Evolutionary conservation across 148 eudicot genomes (phyloP), one percentile per base, ranked within the genome.

Genomic region (Persicaria tinctoria): DNA sequence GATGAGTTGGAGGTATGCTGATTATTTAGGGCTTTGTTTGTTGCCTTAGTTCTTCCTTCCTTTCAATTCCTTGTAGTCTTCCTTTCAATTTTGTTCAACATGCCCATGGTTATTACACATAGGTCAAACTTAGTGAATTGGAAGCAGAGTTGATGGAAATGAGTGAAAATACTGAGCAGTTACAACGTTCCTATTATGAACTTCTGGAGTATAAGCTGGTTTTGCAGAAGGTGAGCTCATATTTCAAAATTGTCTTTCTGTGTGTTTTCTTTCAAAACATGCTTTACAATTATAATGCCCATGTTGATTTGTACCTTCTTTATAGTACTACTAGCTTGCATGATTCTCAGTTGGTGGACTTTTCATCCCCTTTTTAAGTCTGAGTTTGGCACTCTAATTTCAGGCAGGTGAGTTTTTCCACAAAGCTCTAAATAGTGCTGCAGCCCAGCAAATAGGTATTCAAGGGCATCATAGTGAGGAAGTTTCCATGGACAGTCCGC

Each of bases 151-250:
- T 92, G 76, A 41, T 82, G 75, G 94, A 92, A 88, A 85, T 85
- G 89, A 89, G 87, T 82, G 79, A 83, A 49, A 92, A 92, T 75
- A 86, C 72, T 73, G 97, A 89, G 72, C 90, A 88, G 75, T 68
- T 92, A 70, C 89, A 86, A 18, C 92, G 86, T 54, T 77, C 90
- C 23, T 86, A 89, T 76, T 85, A 84, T 77, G 97, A 92, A 81
- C 90, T 92, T 64, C 47, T 88, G 73, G 97, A 92, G 76, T 92
- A 86, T 82, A 89, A 92, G 87, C 84, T 89, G 74, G 90, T 89
- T 55, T 79, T 92, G 74, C 79, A 86, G 77, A 92, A 89, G 89
- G 97, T 92, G 80, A 46, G 72, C 66, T 51, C 18, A 2, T 7
- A 4, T 41, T 66, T 64, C 46, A 38, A 10, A 12, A 45, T 63